Percentiles rank a stretch among this genome's conserved stretches.
Conservation (phyloP, 176 grass and related monocot genomes). For the Saccharum officinarum region DNA sequence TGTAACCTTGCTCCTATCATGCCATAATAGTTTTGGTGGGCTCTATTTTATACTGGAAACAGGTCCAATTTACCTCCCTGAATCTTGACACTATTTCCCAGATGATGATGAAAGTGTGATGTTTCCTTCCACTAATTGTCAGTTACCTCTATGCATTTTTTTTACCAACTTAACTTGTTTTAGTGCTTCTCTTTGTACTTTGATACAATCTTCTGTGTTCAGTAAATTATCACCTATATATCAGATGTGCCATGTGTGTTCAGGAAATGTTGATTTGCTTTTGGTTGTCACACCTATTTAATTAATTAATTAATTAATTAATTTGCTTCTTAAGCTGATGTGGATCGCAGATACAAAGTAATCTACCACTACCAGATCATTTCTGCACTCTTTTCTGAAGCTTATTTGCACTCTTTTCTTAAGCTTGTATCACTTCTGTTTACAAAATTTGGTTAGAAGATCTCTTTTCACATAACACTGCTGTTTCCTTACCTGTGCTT, state of each 20-base stretch:
- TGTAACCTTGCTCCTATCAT: background rate
- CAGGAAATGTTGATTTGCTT: constrained; percentile 1
- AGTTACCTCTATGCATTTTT: background rate
- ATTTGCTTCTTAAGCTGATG: background rate
- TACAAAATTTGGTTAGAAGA: background rate
- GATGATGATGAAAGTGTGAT: background rate
- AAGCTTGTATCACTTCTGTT: background rate
- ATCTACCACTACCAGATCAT: background rate
- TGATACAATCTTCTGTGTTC: background rate
- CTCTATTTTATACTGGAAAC: background rate
- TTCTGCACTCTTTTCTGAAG: background rate
- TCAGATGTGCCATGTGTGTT: background rate
- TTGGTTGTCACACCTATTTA: background rate
- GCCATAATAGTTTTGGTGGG: background rate
- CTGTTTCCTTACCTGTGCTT: background rate
- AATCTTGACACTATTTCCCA: background rate
- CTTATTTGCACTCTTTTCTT: too few species aligned
- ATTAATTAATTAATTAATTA: background rate
- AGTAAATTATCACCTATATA: background rate
- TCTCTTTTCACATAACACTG: background rate
- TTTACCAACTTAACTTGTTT: background rate
- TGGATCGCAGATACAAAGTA: background rate
- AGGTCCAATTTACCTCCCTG: background rate
- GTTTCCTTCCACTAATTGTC: background rate
- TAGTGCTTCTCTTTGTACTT: constrained; percentile 1